A percentile compares a stretch with the other conserved stretches of the same genome.
Evolutionary conservation across 1,284 basidiomycete genomes (phyloP).

Genomic region (Albatrellus sp.): DNA sequence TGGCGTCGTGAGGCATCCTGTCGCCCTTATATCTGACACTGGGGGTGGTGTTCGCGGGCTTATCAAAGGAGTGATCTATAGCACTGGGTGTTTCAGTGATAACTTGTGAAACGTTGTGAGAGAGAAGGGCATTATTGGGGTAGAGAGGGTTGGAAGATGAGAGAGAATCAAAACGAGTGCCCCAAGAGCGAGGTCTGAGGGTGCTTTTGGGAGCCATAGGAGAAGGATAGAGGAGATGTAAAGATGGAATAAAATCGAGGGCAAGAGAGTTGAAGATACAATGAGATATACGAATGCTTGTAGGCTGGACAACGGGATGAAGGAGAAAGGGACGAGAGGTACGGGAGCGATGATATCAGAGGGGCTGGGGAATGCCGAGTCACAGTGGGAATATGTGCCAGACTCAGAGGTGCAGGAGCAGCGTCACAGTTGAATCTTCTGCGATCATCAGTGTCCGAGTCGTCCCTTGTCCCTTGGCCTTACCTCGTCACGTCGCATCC

Average conservation of each 20-base stretch:
- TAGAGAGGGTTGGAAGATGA: constrained; percentile 21
- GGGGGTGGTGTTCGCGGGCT: constrained; percentile 5
- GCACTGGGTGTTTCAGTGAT: constrained; percentile 13
- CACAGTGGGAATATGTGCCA: too few species aligned
- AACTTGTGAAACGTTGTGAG: constrained; percentile 13
- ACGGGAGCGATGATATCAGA: neutral
- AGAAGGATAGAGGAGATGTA: constrained; percentile 4
- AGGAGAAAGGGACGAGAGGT: neutral
- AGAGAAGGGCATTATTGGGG: constrained; percentile 9
- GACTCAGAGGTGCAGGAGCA: too few species aligned
- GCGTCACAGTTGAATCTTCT: too few species aligned
- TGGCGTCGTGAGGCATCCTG: constrained; percentile 56
- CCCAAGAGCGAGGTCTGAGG: constrained; percentile 36
- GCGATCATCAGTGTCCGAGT: too few species aligned
- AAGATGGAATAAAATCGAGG: neutral
- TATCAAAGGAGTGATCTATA: constrained; percentile 7
- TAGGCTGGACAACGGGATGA: neutral
- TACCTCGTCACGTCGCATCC: too few species aligned
- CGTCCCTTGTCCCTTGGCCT: too few species aligned
- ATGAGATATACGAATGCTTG: neutral
- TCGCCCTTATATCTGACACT: constrained; percentile 25
- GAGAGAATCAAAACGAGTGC: constrained; percentile 55
- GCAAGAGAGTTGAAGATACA: neutral
- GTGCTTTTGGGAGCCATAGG: constrained; percentile 11
- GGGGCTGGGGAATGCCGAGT: too few species aligned